A percentile compares a stretch with the other conserved stretches of the same genome.
phyloP scores from a whole-genome alignment of 2,329 filamentous ascomycete genomes.

The Colletotrichum orchidophilum region DNA sequence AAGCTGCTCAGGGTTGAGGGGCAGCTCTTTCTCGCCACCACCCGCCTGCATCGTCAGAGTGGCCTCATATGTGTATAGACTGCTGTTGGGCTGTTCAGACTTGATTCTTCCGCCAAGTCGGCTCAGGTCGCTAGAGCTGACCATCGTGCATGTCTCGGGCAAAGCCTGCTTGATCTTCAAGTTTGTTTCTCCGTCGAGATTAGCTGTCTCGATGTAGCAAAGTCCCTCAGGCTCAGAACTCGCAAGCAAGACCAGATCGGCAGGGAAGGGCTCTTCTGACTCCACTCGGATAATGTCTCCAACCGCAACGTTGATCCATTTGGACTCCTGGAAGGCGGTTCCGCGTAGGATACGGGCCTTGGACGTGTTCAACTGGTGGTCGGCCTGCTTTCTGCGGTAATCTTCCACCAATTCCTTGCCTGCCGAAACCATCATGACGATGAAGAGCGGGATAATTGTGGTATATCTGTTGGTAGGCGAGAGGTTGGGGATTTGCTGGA shows the following conservation, averaged over 20 bases:
- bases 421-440: constrained; percentile 93
- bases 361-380: constrained; percentile 87
- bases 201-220: constrained; percentile 98
- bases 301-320: constrained; percentile 93
- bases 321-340: constrained; percentile 84
- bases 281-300: constrained; percentile 94
- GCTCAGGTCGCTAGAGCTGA: constrained; percentile 87
- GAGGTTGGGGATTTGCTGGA: constrained; percentile 95
- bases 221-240: constrained; percentile 97
- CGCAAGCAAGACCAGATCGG: constrained; percentile 89
- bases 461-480: constrained; percentile 96
- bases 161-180: constrained; percentile 98
- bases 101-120: constrained; percentile 86
- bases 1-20: constrained; percentile 91
- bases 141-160: constrained; percentile 88
- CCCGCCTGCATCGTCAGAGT: constrained; percentile 91
- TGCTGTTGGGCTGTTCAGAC: constrained; percentile 98
- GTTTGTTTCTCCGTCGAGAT: constrained; percentile 97
- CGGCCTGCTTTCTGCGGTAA: constrained; percentile 86
- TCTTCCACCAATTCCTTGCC: constrained; percentile 96
- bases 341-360: constrained; percentile 86
- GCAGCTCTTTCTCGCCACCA: constrained; percentile 91
- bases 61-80: constrained; percentile 97
- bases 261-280: constrained; percentile 94
- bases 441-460: constrained; percentile 90